A percentile compares a stretch with the other conserved stretches of the same genome.
Conservation (phyloP, 1,284 basidiomycete genomes). For the Puccinia novopanici region DNA sequence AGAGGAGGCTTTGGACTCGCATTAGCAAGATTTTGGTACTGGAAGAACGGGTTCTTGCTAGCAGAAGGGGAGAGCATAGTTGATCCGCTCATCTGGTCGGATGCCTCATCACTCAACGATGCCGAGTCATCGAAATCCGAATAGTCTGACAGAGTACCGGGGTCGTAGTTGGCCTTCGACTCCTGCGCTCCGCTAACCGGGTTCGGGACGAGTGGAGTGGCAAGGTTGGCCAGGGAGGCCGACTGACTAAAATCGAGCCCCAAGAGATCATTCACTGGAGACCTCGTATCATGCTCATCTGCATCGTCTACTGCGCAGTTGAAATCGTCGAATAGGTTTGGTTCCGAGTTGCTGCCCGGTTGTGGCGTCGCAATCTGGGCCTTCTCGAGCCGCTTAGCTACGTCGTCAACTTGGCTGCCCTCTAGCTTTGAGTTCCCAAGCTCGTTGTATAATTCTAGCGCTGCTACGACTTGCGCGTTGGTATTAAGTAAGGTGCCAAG, state of each 20-base stretch:
- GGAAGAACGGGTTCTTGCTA: constrained; percentile 5
- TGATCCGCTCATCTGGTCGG: not conserved
- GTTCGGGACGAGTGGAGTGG: constrained; percentile 10
- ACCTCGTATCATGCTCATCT: not conserved
- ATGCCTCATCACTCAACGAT: not conserved
- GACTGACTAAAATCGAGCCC: constrained; percentile 10
- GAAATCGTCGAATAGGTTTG: constrained; percentile 8
- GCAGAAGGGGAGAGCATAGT: not conserved
- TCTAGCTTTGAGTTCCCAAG: not conserved
- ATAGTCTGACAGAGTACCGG: constrained; percentile 32
- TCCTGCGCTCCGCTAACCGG: not conserved
- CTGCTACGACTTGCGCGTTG: constrained; percentile 21
- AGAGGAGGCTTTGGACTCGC: not conserved
- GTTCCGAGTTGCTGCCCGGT: not conserved
- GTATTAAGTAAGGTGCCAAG: constrained; percentile 29
- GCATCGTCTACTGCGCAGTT: not conserved
- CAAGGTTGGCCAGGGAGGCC: not conserved
- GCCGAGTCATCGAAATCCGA: constrained; percentile 30
- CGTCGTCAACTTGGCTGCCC: not conserved
- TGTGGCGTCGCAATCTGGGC: not conserved
- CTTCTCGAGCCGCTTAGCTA: not conserved
- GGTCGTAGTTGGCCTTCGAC: not conserved
- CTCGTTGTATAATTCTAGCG: not conserved
- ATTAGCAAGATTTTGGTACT: not conserved
- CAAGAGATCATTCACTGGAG: not conserved